Evolutionary conservation across 192 early-diverging fungal species (phyloP).

Genomic region (Podila epigama): DNA sequence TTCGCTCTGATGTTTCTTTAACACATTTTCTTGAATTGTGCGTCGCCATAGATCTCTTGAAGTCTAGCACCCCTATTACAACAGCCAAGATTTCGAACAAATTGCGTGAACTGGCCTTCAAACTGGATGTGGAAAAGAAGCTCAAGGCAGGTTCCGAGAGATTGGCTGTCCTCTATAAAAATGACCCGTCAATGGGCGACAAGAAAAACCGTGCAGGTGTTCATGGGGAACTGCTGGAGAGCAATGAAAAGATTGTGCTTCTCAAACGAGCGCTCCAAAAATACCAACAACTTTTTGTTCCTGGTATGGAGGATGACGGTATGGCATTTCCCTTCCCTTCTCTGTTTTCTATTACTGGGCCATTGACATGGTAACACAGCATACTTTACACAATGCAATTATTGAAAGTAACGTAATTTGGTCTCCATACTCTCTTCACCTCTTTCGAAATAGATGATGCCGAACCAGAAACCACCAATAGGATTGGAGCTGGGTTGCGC

Average conservation of each 20-base stretch:
- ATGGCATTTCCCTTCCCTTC: neutral
- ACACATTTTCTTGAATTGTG: neutral
- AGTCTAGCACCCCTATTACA: conserved; percentile 70
- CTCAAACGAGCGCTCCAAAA: conserved; percentile 79
- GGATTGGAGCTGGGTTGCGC: conserved; percentile 68
- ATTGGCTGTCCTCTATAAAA: conserved; percentile 63
- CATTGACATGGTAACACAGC: too few relatives aligned
- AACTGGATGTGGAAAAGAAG: conserved; percentile 94
- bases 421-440: neutral
- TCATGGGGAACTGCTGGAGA: conserved; percentile 64
- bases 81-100: conserved; percentile 81
- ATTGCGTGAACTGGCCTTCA: conserved; percentile 86
- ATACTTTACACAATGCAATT: too few relatives aligned
- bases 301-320: conserved; percentile 78
- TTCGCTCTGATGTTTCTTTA: conserved; percentile 47
- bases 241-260: conserved; percentile 78
- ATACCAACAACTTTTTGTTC: conserved; percentile 88
- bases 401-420: too few relatives aligned
- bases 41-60: conserved; percentile 68
- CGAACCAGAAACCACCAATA: conserved; percentile 39
- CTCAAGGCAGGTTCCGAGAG: conserved; percentile 85
- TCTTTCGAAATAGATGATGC: conserved; percentile 48
- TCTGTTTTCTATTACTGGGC: neutral
- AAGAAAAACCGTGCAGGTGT: conserved; percentile 66
- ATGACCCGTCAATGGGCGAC: conserved; percentile 56